A percentile compares a stretch with the other conserved stretches of the same genome.
These are phyloP conservation scores for Boletus bicolor DNA, from an alignment of 768 basidiomycete genomes.

Conservation along the genomic window DNA sequence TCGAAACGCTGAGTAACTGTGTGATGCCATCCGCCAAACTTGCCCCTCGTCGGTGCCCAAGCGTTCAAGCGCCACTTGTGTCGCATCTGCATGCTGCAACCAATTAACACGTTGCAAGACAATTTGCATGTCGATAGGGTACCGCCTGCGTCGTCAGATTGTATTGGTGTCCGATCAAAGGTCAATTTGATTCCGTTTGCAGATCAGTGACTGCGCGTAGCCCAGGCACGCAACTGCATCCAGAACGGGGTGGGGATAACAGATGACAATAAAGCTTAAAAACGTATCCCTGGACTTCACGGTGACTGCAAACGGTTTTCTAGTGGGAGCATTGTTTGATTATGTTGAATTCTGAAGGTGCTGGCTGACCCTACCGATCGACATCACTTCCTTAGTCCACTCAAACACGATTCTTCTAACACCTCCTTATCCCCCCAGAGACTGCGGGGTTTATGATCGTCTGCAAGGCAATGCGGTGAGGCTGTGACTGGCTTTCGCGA, in stretches of 20 bases:
- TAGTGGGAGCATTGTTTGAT: neutral
- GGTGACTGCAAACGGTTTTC: no score
- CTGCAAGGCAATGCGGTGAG: no score
- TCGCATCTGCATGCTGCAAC: neutral
- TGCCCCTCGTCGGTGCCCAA: neutral
- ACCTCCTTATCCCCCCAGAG: no score
- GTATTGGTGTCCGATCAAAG: neutral
- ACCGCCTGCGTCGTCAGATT: neutral
- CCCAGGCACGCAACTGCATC: neutral
- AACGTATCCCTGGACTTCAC: neutral
- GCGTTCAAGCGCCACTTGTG: neutral
- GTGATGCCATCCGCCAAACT: neutral
- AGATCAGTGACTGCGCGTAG: no score
- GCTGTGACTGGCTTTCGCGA: no score
- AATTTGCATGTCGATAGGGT: neutral
- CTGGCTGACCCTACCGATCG: neutral
- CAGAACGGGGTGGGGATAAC: neutral
- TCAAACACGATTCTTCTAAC: no score
- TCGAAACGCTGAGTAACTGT: neutral
- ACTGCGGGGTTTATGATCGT: no score
- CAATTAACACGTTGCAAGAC: neutral
- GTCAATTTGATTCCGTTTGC: neutral
- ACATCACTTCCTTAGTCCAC: no score
- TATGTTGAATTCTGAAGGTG: constrained; percentile 7
- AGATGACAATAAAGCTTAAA: neutral